A percentile compares a stretch with the other conserved stretches of the same genome.
Conservation (phyloP, 495 filamentous ascomycete genomes). For the Elaphomyces granulatus region DNA sequence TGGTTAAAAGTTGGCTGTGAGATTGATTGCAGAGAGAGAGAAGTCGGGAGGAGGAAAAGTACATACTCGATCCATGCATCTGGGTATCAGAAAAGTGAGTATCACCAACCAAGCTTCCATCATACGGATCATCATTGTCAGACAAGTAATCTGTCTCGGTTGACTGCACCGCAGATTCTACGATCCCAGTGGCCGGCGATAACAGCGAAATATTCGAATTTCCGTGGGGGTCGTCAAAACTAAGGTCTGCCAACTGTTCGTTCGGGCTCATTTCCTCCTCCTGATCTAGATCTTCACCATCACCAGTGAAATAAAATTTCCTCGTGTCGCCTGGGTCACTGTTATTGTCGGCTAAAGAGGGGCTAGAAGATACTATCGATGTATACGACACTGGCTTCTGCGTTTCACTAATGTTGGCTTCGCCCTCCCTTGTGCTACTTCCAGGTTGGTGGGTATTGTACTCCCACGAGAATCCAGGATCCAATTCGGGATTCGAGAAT, state of each 20-base stretch:
- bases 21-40: too few relatives aligned
- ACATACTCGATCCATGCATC: slow-evolving; percentile 26
- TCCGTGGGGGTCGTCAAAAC: slow-evolving; percentile 5
- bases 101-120: slow-evolving; percentile 5
- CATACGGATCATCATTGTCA: slow-evolving; percentile 9
- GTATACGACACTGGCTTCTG: too few relatives aligned
- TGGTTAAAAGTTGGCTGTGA: background rate
- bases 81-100: slow-evolving; percentile 18
- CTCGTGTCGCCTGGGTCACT: slow-evolving; percentile 23
- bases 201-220: slow-evolving; percentile 17
- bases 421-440: too few relatives aligned
- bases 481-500: too few relatives aligned
- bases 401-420: too few relatives aligned
- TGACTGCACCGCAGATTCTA: too few relatives aligned
- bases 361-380: too few relatives aligned
- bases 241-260: slow-evolving; percentile 13
- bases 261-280: slow-evolving; percentile 9
- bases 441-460: background rate
- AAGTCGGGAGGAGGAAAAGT: background rate
- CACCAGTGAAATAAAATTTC: slow-evolving; percentile 17
- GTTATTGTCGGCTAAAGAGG: slow-evolving; percentile 9
- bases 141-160: slow-evolving; percentile 11
- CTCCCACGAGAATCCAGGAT: background rate
- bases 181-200: too few relatives aligned
- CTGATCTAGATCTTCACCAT: slow-evolving; percentile 1